These are phyloP conservation scores for Ceratobasidium sp. DNA, from an alignment of 1,284 basidiomycete genomes.

Conservation along the genomic window DNA sequence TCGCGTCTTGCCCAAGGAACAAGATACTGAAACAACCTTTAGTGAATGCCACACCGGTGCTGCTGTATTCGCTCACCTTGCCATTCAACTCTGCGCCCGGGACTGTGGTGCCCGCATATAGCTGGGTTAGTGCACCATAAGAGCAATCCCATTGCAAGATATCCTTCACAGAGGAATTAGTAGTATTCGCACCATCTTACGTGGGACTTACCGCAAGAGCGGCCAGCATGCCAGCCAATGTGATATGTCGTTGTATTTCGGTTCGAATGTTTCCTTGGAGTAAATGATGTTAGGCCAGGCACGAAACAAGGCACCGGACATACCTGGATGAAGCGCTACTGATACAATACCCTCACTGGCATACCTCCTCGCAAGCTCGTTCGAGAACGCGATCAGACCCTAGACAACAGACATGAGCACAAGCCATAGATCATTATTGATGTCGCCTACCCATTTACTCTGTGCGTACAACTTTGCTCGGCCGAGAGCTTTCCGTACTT, in stretches of 20 bases:
- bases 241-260: constrained; percentile 18
- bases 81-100: constrained; percentile 44
- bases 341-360: constrained; percentile 46
- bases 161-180: constrained; percentile 9
- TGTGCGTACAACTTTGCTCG: constrained; percentile 23
- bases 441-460: constrained; percentile 33
- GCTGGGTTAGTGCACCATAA: constrained; percentile 44
- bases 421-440: no score
- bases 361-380: constrained; percentile 48
- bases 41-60: not conserved
- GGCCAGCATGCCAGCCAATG: not conserved
- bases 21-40: constrained; percentile 12
- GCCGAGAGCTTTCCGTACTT: constrained; percentile 13
- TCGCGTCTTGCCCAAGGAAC: constrained; percentile 46
- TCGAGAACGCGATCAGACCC: constrained; percentile 46
- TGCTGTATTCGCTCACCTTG: constrained; percentile 33
- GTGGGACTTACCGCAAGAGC: constrained; percentile 9
- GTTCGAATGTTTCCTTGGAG: constrained; percentile 32
- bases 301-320: not conserved
- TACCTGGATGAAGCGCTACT: constrained; percentile 47
- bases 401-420: not conserved
- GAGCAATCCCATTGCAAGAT: constrained; percentile 33
- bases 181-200: not conserved
- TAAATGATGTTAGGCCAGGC: not conserved
- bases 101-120: constrained; percentile 45